phyloP scores from a whole-genome alignment of 805 yeast genomes.

The Grigorovia transvaalensis region DNA sequence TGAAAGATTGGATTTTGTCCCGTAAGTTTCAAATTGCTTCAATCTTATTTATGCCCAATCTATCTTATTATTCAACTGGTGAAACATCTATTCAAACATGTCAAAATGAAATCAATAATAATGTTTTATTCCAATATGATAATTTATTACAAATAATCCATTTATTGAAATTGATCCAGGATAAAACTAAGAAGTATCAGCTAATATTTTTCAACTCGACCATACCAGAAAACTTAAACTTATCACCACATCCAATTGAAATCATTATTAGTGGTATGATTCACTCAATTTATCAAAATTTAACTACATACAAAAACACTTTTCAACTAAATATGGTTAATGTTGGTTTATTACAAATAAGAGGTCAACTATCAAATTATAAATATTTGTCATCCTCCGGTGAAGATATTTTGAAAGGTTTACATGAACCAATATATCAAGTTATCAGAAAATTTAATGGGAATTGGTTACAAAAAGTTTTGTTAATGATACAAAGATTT shows the following conservation, averaged over 20 bases:
- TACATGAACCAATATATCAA: constrained; percentile 21
- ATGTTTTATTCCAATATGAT: constrained; percentile 15
- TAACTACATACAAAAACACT: constrained; percentile 7
- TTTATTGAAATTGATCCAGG: background rate
- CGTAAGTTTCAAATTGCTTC: constrained; percentile 12
- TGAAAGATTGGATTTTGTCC: constrained; percentile 5
- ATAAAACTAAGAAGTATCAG: constrained; percentile 9
- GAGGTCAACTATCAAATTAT: constrained; percentile 26
- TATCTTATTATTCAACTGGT: constrained; percentile 26
- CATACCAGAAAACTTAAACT: constrained; percentile 16
- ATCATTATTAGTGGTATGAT: constrained; percentile 22
- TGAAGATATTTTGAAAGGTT: constrained; percentile 14
- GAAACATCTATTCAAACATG: constrained; percentile 13
- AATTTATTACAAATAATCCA: constrained; percentile 17
- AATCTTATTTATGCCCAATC: constrained; percentile 24
- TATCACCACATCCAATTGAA: constrained; percentile 21
- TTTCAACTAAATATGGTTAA: constrained; percentile 15
- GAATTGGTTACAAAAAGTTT: constrained; percentile 8
- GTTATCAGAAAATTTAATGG: constrained; percentile 19
- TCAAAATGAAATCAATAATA: constrained; percentile 18
- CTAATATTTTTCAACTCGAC: constrained; percentile 25
- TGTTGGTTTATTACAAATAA: constrained; percentile 22
- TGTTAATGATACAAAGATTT: constrained; percentile 3
- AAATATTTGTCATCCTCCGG: constrained; percentile 21
- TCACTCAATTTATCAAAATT: constrained; percentile 11